Percentiles rank a stretch among this genome's conserved stretches.
phyloP scores from a whole-genome alignment of 495 filamentous ascomycete genomes.

The Cudoniella acicularis region DNA sequence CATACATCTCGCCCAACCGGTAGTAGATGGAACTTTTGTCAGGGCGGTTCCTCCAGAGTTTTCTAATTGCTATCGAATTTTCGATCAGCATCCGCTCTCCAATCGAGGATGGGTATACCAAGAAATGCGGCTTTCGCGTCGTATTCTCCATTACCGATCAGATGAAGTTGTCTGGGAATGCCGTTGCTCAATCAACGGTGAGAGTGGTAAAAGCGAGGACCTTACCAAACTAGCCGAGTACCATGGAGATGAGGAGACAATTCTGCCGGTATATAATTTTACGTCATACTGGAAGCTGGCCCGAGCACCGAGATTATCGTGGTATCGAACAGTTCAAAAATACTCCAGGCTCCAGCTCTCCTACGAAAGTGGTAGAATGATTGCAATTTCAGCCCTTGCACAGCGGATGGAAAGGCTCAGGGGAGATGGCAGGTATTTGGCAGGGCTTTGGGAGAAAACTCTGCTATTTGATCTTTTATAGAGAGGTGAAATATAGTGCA shows the following conservation, averaged over 20 bases:
- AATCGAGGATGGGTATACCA: slow-evolving; percentile 12
- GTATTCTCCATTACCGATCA: slow-evolving; percentile 2
- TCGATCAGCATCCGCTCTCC: not conserved
- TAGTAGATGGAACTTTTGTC: not conserved
- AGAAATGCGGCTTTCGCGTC: slow-evolving; percentile 9
- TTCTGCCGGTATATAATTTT: not conserved
- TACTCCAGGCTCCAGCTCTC: slow-evolving; percentile 2
- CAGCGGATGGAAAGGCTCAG: not conserved
- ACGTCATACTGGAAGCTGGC: not conserved
- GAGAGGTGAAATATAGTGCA: too few relatives aligned
- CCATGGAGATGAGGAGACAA: too few relatives aligned
- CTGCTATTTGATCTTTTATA: slow-evolving; percentile 7
- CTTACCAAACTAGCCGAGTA: not conserved
- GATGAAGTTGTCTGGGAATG: slow-evolving; percentile 12
- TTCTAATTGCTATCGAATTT: not conserved
- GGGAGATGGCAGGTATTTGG: not conserved
- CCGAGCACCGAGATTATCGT: not conserved
- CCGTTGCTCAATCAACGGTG: not conserved
- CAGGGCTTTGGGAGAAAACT: slow-evolving; percentile 12
- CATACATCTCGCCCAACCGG: not conserved
- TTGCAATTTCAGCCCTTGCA: slow-evolving; percentile 4
- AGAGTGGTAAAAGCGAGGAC: slow-evolving; percentile 6
- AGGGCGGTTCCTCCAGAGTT: not conserved
- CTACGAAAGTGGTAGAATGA: slow-evolving; percentile 3
- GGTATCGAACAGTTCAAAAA: not conserved